A percentile compares a stretch with the other conserved stretches of the same genome.
Conservation (phyloP, 2,329 filamentous ascomycete genomes). For the Aspergillus felis region DNA sequence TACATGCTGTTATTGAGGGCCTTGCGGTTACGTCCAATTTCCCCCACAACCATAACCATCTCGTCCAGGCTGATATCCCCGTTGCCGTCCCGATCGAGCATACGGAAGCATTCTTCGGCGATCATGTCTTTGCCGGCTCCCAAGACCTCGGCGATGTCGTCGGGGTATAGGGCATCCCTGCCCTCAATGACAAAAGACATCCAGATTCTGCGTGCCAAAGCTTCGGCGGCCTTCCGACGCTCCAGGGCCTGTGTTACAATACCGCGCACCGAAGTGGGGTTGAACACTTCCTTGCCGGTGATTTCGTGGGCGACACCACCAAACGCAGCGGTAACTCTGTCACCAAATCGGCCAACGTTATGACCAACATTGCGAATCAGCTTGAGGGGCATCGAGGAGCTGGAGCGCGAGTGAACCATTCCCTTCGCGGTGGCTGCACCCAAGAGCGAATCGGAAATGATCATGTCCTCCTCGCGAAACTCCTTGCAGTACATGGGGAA, state of each 20-base stretch:
- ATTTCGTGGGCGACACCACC: constrained; percentile 93
- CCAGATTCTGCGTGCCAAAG: constrained; percentile 92
- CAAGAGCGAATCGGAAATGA: constrained; percentile 80
- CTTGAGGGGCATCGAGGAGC: constrained; percentile 71
- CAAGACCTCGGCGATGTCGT: constrained; percentile 85
- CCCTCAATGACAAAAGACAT: constrained; percentile 97
- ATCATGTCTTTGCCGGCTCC: constrained; percentile 69
- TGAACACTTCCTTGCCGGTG: constrained; percentile 92
- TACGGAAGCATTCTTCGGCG: constrained; percentile 78
- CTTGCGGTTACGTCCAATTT: constrained; percentile 81
- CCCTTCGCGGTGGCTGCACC: constrained; percentile 51
- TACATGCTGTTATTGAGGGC: constrained; percentile 91
- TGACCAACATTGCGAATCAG: constrained; percentile 70
- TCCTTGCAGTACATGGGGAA: constrained; percentile 92
- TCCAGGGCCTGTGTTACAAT: constrained; percentile 87
- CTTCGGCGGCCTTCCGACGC: constrained; percentile 77
- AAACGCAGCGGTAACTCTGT: constrained; percentile 89
- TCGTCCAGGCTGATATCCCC: constrained; percentile 94
- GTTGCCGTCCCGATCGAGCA: constrained; percentile 82
- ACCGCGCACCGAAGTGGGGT: constrained; percentile 83
- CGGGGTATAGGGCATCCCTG: constrained; percentile 69
- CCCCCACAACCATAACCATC: constrained; percentile 83
- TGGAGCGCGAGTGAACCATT: constrained; percentile 48
- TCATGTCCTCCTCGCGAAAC: constrained; percentile 85
- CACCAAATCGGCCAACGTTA: constrained; percentile 75